These are phyloP conservation scores for Dryas integrifolia DNA, from an alignment of 331 rosid genomes.

Conservation along the genomic window DNA sequence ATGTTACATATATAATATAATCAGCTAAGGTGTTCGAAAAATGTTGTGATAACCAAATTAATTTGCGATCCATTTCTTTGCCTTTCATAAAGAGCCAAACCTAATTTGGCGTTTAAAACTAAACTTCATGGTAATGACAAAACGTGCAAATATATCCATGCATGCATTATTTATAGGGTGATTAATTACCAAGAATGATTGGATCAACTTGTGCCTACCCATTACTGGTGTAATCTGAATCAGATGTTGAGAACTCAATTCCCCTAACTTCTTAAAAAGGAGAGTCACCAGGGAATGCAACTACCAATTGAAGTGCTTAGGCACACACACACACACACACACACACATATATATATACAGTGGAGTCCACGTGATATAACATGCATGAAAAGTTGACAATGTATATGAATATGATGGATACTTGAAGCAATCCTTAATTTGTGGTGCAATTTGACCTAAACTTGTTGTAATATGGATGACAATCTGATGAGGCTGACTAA, in stretches of 20 bases:
- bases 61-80: no score
- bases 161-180: neutral
- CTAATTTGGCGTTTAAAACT: neutral
- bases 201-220: neutral
- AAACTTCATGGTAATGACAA: neutral
- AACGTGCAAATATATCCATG: neutral
- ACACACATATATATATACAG: neutral
- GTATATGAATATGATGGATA: neutral
- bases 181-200: neutral
- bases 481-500: neutral
- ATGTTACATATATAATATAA: neutral
- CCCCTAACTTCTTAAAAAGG: slow-evolving; percentile 16
- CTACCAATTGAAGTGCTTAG: slow-evolving; percentile 5
- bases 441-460: neutral
- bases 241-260: neutral
- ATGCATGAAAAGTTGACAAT: neutral
- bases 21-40: no score
- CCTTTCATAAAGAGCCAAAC: no score
- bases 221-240: neutral
- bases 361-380: slow-evolving; percentile 1
- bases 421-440: neutral
- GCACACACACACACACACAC: no score
- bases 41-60: no score
- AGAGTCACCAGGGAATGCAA: slow-evolving; percentile 2
- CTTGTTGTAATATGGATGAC: neutral